Conservation (phyloP, 2,329 filamentous ascomycete genomes). For the Clonostachys chloroleuca region DNA sequence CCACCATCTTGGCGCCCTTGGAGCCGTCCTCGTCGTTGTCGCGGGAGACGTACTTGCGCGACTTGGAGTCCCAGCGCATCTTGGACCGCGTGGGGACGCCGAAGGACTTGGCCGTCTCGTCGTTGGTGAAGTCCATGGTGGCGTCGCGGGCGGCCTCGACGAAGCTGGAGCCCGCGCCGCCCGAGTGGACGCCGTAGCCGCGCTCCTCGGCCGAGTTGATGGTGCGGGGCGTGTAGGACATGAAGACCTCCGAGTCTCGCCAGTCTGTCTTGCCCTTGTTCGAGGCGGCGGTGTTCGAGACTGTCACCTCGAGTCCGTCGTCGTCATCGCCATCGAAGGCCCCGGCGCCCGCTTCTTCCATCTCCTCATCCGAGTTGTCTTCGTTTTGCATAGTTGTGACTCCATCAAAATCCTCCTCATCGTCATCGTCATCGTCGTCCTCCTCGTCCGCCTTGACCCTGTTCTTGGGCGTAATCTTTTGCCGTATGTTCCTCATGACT, state of each 20-base stretch:
- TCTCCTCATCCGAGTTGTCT: constrained; percentile 30
- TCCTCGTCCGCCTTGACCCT: constrained; percentile 31
- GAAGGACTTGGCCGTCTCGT: constrained; percentile 78
- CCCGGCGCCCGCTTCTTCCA: constrained; percentile 26
- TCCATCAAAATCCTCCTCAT: constrained; percentile 11
- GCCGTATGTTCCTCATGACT: constrained; percentile 68
- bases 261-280: constrained; percentile 59
- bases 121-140: constrained; percentile 89
- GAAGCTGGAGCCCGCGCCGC: constrained; percentile 72
- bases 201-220: constrained; percentile 82
- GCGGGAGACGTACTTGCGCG: constrained; percentile 88
- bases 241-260: constrained; percentile 88
- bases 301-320: constrained; percentile 67
- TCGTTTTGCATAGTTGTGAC: constrained; percentile 15
- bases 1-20: constrained; percentile 66
- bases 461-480: constrained; percentile 60
- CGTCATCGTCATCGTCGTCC: constrained; percentile 20
- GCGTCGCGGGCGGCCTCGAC: constrained; percentile 80
- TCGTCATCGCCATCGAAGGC: constrained; percentile 42
- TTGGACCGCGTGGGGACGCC: constrained; percentile 68
- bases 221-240: constrained; percentile 86
- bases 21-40: constrained; percentile 94
- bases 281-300: constrained; percentile 54
- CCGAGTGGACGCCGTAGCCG: constrained; percentile 88
- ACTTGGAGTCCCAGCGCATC: constrained; percentile 96